A percentile compares a stretch with the other conserved stretches of the same genome.
phyloP scores from a whole-genome alignment of 352 stramenopile genomes.

The Phytophthora pseudosyringae region DNA sequence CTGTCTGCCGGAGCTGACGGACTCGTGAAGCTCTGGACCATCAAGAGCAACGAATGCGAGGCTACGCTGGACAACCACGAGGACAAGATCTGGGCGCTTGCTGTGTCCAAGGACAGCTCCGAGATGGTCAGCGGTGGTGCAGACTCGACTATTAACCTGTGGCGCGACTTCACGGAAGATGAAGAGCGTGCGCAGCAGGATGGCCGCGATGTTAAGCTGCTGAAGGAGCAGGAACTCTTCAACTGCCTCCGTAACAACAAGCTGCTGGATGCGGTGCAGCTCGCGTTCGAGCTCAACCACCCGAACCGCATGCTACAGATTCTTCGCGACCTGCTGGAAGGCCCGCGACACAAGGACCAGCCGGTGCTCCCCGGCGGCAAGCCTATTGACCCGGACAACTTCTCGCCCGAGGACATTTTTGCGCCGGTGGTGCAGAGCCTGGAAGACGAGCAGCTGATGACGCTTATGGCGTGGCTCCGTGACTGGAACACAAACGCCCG shows the following conservation, averaged over 20 bases:
- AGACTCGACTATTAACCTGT: conserved; percentile 96
- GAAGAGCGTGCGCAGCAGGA: conserved; percentile 86
- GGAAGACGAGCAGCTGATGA: conserved; percentile 81
- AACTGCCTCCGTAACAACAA: conserved; percentile 95
- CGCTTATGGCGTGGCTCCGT: conserved; percentile 94
- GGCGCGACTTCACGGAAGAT: conserved; percentile 94
- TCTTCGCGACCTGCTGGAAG: conserved; percentile 83
- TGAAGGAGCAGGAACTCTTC: conserved; percentile 95
- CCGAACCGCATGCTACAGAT: conserved; percentile 95
- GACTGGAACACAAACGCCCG: conserved; percentile 99
- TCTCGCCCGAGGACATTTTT: conserved; percentile 71
- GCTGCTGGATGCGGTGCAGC: conserved; percentile 80
- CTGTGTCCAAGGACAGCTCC: conserved; percentile 86
- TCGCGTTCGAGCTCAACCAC: conserved; percentile 94
- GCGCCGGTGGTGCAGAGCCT: conserved; percentile 76
- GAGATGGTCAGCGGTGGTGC: conserved; percentile 94
- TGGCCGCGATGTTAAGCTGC: conserved; percentile 89
- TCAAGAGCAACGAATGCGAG: conserved; percentile 98
- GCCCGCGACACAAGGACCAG: conserved; percentile 67
- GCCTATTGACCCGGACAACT: conserved; percentile 57
- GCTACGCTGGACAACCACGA: conserved; percentile 96
- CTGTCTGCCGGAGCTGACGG: conserved; percentile 96
- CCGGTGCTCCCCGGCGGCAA: conserved; percentile 44
- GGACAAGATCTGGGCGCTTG: conserved; percentile 98
- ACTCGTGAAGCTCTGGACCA: conserved; percentile 98